Evolutionary conservation across 1,284 basidiomycete species (phyloP).

Genomic region (Leccinum variabile): DNA sequence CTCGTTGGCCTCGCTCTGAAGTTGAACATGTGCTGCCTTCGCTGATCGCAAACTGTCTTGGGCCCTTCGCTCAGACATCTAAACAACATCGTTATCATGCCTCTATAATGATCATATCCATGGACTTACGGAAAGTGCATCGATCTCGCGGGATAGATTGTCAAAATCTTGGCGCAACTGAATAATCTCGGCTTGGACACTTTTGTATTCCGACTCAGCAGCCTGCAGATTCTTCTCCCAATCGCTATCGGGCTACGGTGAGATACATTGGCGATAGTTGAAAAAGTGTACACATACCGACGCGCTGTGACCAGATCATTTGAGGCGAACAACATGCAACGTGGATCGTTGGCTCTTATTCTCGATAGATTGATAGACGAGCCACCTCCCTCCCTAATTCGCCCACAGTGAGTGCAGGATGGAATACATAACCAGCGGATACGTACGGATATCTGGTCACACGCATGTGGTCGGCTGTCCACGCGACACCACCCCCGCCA

Average conservation of each 20-base stretch:
- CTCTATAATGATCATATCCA: not conserved
- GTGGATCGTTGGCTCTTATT: constrained; percentile 40
- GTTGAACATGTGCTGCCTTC: constrained; percentile 37
- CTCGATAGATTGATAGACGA: constrained; percentile 43
- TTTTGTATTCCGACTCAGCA: constrained; percentile 31
- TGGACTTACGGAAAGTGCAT: constrained; percentile 24
- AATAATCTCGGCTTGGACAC: constrained; percentile 18
- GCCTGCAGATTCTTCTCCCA: constrained; percentile 30
- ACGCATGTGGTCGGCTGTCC: constrained; percentile 58
- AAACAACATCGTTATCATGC: not conserved
- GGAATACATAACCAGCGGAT: not conserved
- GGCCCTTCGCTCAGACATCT: constrained; percentile 32
- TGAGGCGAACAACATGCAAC: constrained; percentile 51
- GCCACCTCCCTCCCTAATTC: constrained; percentile 62
- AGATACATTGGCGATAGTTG: not conserved
- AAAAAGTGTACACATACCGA: constrained; percentile 28
- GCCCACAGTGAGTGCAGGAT: constrained; percentile 5
- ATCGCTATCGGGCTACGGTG: constrained; percentile 17
- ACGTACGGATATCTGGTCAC: constrained; percentile 65
- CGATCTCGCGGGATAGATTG: constrained; percentile 17
- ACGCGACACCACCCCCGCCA: constrained; percentile 51
- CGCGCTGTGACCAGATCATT: constrained; percentile 37
- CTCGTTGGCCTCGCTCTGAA: constrained; percentile 67
- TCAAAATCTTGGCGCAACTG: constrained; percentile 27
- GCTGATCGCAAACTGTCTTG: constrained; percentile 31